A percentile compares a stretch with the other conserved stretches of the same genome.
These are phyloP conservation scores for Carallia brachiata DNA, from an alignment of 345 rosid species.

Conservation along the genomic window DNA sequence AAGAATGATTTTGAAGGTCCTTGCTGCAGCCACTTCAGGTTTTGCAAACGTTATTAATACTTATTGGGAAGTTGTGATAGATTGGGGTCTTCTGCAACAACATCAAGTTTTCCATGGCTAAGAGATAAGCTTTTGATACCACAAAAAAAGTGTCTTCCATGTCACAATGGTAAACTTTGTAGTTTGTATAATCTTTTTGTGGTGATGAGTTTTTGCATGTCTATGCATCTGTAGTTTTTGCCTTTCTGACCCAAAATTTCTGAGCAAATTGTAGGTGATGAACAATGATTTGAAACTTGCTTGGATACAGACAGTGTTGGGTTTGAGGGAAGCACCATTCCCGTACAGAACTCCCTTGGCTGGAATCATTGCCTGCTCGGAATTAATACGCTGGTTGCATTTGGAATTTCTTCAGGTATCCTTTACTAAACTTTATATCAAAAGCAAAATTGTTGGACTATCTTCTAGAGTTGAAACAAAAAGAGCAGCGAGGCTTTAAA, in stretches of 20 bases:
- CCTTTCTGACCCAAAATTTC: no score
- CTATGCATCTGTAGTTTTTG: no score
- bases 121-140: conserved; percentile 70
- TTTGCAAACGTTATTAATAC: no score
- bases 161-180: conserved; percentile 56
- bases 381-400: conserved; percentile 82
- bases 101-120: conserved; percentile 62
- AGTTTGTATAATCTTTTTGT: no score
- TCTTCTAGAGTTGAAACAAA: no score
- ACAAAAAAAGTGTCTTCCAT: conserved; percentile 49
- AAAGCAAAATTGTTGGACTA: no score
- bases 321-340: conserved; percentile 48
- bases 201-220: no score
- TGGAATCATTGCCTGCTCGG: conserved; percentile 56
- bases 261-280: conserved; percentile 39
- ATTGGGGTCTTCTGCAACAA: conserved; percentile 70
- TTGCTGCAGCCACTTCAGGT: no score
- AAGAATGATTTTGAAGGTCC: no score
- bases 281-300: conserved; percentile 66
- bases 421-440: no score
- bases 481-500: no score
- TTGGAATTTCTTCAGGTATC: conserved; percentile 80
- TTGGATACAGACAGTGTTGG: conserved; percentile 72
- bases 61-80: conserved; percentile 51
- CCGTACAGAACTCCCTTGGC: conserved; percentile 49